Evolutionary conservation across 2,329 filamentous ascomycete genomes (phyloP).

Genomic region (Stagonosporopsis rhizophila): DNA sequence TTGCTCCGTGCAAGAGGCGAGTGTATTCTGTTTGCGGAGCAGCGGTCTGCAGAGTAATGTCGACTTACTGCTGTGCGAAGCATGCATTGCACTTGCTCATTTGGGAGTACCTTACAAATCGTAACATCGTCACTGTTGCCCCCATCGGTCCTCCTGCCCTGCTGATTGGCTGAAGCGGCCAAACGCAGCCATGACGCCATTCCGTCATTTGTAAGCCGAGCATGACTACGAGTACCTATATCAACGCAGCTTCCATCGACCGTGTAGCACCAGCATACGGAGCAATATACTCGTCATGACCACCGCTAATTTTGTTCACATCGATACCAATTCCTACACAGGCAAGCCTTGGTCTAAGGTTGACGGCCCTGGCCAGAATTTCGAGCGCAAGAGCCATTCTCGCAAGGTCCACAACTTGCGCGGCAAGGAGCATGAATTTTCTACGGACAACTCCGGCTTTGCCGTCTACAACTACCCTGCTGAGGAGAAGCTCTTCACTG

Average conservation of each 20-base stretch:
- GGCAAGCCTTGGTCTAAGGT: slow-evolving; percentile 71
- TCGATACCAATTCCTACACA: slow-evolving; percentile 61
- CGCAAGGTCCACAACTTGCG: slow-evolving; percentile 64
- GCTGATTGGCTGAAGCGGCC: slow-evolving; percentile 25
- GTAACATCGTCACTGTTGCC: background rate
- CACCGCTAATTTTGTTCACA: slow-evolving; percentile 66
- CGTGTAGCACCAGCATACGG: background rate
- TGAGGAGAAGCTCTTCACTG: slow-evolving; percentile 61
- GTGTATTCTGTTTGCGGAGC: too few species aligned
- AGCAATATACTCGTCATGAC: slow-evolving; percentile 57
- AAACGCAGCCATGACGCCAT: slow-evolving; percentile 30
- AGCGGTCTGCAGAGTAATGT: too few species aligned
- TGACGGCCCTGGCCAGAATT: slow-evolving; percentile 65
- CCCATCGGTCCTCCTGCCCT: background rate
- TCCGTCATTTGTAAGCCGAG: slow-evolving; percentile 33
- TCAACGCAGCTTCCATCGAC: background rate
- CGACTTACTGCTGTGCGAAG: background rate
- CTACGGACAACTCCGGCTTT: slow-evolving; percentile 66
- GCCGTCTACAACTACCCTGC: slow-evolving; percentile 62
- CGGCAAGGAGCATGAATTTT: slow-evolving; percentile 59
- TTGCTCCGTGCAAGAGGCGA: background rate
- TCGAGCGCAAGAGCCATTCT: slow-evolving; percentile 54
- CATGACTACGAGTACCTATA: slow-evolving; percentile 17
- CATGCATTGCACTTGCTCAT: background rate
- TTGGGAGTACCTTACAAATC: slow-evolving; percentile 13